These are phyloP conservation scores for Calonectria montana DNA, from an alignment of 2,329 filamentous ascomycete species.

Conservation along the genomic window DNA sequence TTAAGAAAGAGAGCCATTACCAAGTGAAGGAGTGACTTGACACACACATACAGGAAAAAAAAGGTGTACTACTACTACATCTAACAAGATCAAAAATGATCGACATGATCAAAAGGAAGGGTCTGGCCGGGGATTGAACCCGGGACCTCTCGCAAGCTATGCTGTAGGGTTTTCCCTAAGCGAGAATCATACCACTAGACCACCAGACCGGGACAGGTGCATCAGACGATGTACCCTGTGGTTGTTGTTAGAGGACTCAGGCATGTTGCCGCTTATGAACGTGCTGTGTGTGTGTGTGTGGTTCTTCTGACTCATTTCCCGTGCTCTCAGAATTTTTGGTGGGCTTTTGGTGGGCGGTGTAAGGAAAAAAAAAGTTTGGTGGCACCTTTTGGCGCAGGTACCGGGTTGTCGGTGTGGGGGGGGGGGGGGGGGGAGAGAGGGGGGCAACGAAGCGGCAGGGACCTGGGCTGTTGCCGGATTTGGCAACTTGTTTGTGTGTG, in stretches of 20 bases:
- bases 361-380: not conserved
- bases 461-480: not conserved
- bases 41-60: not conserved
- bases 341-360: slow-evolving; percentile 3
- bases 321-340: not conserved
- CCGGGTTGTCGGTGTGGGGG: not conserved
- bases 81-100: not conserved
- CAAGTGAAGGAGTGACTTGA: not conserved
- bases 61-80: not conserved
- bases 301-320: slow-evolving; percentile 21
- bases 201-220: slow-evolving; percentile 55
- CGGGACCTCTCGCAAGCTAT: slow-evolving; percentile 57
- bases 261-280: slow-evolving; percentile 24
- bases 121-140: slow-evolving; percentile 60
- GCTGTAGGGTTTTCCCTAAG: slow-evolving; percentile 66
- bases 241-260: slow-evolving; percentile 17
- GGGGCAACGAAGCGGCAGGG: not conserved
- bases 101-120: slow-evolving; percentile 39
- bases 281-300: not conserved
- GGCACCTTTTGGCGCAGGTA: not conserved
- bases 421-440: not conserved
- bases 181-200: slow-evolving; percentile 79
- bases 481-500: not conserved
- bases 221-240: slow-evolving; percentile 21
- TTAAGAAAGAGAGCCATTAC: not conserved